phyloP scores from a whole-genome alignment of 495 filamentous ascomycete genomes.

The Penicillium lividum region DNA sequence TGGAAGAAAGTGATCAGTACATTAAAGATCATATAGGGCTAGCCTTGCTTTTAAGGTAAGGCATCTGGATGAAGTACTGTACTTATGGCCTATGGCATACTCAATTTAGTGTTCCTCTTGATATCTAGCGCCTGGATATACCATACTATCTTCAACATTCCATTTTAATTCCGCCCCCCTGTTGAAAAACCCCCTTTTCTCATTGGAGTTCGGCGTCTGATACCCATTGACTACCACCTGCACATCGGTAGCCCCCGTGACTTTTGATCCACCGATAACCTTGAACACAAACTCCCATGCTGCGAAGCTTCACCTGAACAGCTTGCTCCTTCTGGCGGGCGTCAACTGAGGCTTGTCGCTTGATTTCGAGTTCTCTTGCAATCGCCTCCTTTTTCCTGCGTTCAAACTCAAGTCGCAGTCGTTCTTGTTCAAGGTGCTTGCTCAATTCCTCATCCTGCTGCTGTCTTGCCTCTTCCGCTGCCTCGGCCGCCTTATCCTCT shows the following conservation, averaged over 20 bases:
- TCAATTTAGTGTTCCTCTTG: too few relatives aligned
- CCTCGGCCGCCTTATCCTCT: conserved; percentile 15
- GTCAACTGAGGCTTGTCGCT: conserved; percentile 24
- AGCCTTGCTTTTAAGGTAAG: too few relatives aligned
- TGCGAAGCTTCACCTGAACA: conserved; percentile 44
- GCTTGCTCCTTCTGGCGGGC: conserved; percentile 38
- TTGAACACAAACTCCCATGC: conserved; percentile 49
- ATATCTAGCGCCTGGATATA: too few relatives aligned
- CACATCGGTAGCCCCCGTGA: conserved; percentile 48
- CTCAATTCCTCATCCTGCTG: conserved; percentile 26
- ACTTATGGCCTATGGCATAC: too few relatives aligned
- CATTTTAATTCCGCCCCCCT: too few relatives aligned
- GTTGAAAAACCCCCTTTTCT: neutral
- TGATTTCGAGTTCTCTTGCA: conserved; percentile 26
- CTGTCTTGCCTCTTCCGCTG: conserved; percentile 17
- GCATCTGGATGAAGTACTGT: too few relatives aligned
- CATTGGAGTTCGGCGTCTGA: conserved; percentile 13
- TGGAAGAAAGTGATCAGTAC: too few relatives aligned
- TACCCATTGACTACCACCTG: conserved; percentile 13
- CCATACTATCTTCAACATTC: too few relatives aligned
- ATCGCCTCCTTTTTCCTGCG: conserved; percentile 32
- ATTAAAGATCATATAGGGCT: too few relatives aligned
- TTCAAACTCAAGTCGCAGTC: conserved; percentile 31
- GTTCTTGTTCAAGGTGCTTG: conserved; percentile 35
- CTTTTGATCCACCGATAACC: conserved; percentile 14